Conservation (phyloP, 805 yeast species). For the Ogataea polymorpha region DNA sequence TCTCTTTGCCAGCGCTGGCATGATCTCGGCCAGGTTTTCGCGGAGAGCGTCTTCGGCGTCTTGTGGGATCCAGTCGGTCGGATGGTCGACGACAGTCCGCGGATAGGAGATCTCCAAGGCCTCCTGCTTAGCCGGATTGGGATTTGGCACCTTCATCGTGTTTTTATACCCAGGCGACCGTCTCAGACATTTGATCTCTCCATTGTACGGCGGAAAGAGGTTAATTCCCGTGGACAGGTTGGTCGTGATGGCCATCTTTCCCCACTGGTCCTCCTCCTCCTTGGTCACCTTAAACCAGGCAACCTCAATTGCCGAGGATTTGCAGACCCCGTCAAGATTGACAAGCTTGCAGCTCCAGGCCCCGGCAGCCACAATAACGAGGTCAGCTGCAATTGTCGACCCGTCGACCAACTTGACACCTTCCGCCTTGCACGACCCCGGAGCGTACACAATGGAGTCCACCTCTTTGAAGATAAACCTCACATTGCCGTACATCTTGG, state of each 20-base stretch:
- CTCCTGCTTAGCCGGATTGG: constrained; percentile 13
- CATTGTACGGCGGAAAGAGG: constrained; percentile 27
- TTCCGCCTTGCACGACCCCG: constrained; percentile 13
- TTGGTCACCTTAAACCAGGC: constrained; percentile 25
- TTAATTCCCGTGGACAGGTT: constrained; percentile 29
- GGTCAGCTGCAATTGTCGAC: constrained; percentile 6
- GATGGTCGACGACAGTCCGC: constrained; percentile 20
- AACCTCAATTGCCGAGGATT: constrained; percentile 24
- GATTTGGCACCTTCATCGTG: constrained; percentile 17
- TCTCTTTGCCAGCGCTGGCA: constrained; percentile 22
- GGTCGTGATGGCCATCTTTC: constrained; percentile 27
- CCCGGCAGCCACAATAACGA: constrained; percentile 27
- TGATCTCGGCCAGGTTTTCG: constrained; percentile 21
- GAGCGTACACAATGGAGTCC: constrained; percentile 9
- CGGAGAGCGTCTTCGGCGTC: constrained; percentile 25
- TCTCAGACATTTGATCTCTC: constrained; percentile 26
- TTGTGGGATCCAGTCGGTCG: constrained; percentile 26
- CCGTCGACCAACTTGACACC: constrained; percentile 21
- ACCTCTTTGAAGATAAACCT: constrained; percentile 23
- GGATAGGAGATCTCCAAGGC: constrained; percentile 22
- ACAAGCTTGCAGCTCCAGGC: constrained; percentile 29
- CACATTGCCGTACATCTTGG: constrained; percentile 15
- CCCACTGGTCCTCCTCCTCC: constrained; percentile 25
- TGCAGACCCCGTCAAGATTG: constrained; percentile 17
- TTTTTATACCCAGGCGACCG: constrained; percentile 29